These are phyloP conservation scores for Hymenoscyphus albidus DNA, from an alignment of 2,329 filamentous ascomycete genomes.

Conservation along the genomic window DNA sequence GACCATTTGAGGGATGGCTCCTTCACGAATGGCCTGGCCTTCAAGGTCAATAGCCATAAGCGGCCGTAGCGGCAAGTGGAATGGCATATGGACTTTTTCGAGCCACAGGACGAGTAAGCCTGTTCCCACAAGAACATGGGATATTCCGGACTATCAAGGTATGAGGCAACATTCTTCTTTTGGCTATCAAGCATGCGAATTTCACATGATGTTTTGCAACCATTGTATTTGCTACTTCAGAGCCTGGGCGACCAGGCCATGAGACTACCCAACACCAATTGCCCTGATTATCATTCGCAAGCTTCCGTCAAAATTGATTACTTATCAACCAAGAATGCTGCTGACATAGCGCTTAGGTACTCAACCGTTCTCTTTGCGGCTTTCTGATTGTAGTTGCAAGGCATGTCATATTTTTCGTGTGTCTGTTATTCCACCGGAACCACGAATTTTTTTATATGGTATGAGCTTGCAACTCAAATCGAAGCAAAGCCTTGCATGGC, in stretches of 20 bases:
- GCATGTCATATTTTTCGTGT: background rate
- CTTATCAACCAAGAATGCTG: background rate
- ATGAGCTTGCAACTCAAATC: too few species aligned
- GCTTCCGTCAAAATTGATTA: constrained; percentile 9
- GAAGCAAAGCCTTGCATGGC: too few species aligned
- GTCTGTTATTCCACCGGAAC: background rate
- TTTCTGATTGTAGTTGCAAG: background rate
- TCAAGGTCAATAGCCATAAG: too few species aligned
- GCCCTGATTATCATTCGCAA: constrained; percentile 60
- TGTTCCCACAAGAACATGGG: background rate
- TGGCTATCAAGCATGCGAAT: constrained; percentile 21
- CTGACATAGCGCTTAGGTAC: background rate
- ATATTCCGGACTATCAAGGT: background rate
- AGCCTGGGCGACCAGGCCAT: constrained; percentile 78
- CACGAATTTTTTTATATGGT: too few species aligned
- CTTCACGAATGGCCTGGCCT: too few species aligned
- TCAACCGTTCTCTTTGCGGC: background rate
- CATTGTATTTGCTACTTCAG: constrained; percentile 99
- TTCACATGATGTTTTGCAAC: constrained; percentile 88
- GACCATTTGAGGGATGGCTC: too few species aligned
- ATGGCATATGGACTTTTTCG: too few species aligned
- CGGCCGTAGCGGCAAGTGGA: too few species aligned
- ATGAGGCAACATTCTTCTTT: constrained; percentile 10
- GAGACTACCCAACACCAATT: constrained; percentile 92
- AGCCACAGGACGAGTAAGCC: background rate